These are phyloP conservation scores for Brassica hybrid DNA, from an alignment of 441 rosid genomes.

Conservation along the genomic window DNA sequence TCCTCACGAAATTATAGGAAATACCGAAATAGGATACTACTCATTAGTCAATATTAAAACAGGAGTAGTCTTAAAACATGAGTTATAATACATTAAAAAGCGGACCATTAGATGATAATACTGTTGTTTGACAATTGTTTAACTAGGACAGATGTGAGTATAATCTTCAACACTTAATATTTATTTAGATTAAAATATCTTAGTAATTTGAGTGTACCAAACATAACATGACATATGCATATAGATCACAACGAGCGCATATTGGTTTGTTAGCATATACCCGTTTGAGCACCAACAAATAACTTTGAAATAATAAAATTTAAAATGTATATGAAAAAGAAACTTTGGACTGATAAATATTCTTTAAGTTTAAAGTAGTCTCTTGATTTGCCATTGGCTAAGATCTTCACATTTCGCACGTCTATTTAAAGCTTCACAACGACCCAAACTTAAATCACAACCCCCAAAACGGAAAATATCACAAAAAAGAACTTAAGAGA, in stretches of 20 bases:
- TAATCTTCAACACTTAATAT: conserved; percentile 11
- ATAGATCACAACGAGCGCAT: conserved; percentile 32
- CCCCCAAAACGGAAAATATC: conserved; percentile 19
- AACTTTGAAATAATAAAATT: not conserved
- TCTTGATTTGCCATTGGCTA: conserved; percentile 29
- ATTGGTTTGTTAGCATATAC: conserved; percentile 30
- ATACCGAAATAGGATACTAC: not conserved
- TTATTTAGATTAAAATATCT: not conserved
- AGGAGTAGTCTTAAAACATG: too few species aligned
- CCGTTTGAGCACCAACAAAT: conserved; percentile 29
- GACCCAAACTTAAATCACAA: conserved; percentile 33
- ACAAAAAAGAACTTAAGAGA: not conserved
- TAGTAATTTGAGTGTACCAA: conserved; percentile 29
- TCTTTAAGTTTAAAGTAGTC: conserved; percentile 1
- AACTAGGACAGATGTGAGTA: conserved; percentile 23
- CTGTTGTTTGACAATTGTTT: not conserved
- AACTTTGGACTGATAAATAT: not conserved
- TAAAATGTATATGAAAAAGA: not conserved
- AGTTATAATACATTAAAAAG: conserved; percentile 10
- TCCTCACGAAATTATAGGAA: not conserved
- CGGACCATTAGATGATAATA: conserved; percentile 26
- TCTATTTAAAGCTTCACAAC: conserved; percentile 35
- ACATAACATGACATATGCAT: conserved; percentile 30
- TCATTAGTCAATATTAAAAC: not conserved
- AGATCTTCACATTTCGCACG: conserved; percentile 4